Base-by-base conservation (phyloP, 805 yeast species). In the Yamadazyma endophytica region DNA sequence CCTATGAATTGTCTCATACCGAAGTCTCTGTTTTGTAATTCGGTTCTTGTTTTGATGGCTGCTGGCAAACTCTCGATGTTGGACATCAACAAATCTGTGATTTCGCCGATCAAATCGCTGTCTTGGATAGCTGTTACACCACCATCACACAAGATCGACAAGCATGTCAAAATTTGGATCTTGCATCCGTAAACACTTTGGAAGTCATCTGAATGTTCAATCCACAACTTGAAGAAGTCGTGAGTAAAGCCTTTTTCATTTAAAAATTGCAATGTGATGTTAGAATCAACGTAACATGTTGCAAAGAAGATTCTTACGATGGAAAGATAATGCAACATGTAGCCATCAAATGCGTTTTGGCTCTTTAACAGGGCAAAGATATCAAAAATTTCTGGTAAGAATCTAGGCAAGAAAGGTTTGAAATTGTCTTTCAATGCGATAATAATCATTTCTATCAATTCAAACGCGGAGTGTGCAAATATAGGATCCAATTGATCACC, bases 101-200 rank as follows among this genome's bases (percentile, higher is more conserved):
- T 42, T 39, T 62, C 70, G 7, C 61, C 53, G 21, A 60, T 45
- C 37, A 61, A 43, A 40, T 61, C 63, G 33, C 33, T 35, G 31
- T 59, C 56, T 5, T 58, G 61, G 9, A 58, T 46, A 29, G 54
- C 42, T 14, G 44, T 37, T 28, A 56, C 40, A 5, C 54, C 52
- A 6, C 59, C 52, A 29, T 57, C 60, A 29, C 52, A 39, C 12
- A 70, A 39, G 13, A 72, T 46, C 2, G 72, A 44, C 23, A 69
- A 54, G 26, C 70, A 48, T 1, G 75, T 67, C 46, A 75, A 49
- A 5, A 70, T 66, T 49, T 75, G 77, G 26, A 74, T 51, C 43
- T 74, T 75, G 39, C 76, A 61, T 17, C 77, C 79, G 40, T 71
- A 73, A 13, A 73, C 79, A 37, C 78, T 73, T 33, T 61, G 68